Conservation (phyloP, 177 flowering plant species). For the Tripterygium wilfordii region DNA sequence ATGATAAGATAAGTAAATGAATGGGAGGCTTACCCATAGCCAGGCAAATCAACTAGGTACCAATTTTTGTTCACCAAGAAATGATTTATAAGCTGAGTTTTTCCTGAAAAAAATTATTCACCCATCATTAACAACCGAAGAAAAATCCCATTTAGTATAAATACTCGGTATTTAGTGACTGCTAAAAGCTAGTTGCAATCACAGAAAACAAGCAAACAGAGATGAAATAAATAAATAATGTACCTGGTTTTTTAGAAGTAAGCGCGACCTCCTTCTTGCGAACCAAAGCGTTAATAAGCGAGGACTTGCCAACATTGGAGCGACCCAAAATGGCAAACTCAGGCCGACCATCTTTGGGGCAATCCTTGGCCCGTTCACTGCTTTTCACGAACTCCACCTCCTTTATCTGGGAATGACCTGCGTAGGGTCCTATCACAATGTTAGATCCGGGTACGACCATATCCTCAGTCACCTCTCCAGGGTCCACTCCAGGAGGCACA, state of each 20-base stretch:
- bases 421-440: constrained; percentile 84
- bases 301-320: constrained; percentile 94
- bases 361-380: constrained; percentile 64
- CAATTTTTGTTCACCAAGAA: constrained; percentile 88
- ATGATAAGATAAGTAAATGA: too few relatives aligned
- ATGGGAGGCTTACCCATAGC: constrained; percentile 73
- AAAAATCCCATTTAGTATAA: too few relatives aligned
- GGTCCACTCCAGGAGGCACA: constrained; percentile 79
- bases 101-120: constrained; percentile 47
- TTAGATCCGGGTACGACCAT: constrained; percentile 89
- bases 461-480: constrained; percentile 53
- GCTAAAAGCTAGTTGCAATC: too few relatives aligned
- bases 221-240: not conserved
- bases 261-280: constrained; percentile 83
- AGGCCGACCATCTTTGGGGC: constrained; percentile 70
- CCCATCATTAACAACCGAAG: constrained; percentile 1
- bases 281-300: constrained; percentile 76
- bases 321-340: constrained; percentile 94
- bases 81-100: constrained; percentile 94
- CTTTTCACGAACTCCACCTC: constrained; percentile 87
- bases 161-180: too few relatives aligned
- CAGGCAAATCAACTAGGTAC: constrained; percentile 97
- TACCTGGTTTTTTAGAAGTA: constrained; percentile 95
- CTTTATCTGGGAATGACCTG: constrained; percentile 79
- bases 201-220: not conserved